phyloP scores from a whole-genome alignment of 306 rosid species.

The Morella rubra region DNA sequence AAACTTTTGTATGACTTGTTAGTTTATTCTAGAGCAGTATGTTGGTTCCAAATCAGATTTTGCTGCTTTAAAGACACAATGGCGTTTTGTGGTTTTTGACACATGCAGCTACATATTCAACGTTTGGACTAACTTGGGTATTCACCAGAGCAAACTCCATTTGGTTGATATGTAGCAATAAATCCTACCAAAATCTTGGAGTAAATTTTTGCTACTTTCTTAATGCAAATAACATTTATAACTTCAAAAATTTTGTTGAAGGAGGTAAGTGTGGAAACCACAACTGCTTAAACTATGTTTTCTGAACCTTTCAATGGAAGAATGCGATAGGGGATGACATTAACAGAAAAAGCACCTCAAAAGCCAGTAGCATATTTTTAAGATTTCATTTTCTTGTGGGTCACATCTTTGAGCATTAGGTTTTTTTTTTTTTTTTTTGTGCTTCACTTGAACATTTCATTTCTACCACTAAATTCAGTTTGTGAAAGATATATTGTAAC shows the following conservation, averaged over 20 bases:
- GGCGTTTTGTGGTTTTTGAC: slow-evolving; percentile 23
- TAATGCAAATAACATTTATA: background rate
- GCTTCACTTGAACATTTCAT: no score
- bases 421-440: background rate
- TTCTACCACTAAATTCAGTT: background rate
- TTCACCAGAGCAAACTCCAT: background rate
- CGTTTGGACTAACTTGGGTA: background rate
- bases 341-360: background rate
- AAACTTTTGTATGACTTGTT: slow-evolving; percentile 58
- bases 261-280: slow-evolving; percentile 4
- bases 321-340: slow-evolving; percentile 12
- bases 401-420: background rate
- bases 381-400: background rate
- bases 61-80: slow-evolving; percentile 6
- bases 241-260: slow-evolving; percentile 5
- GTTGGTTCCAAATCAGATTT: slow-evolving; percentile 29
- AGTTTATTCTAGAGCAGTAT: slow-evolving; percentile 26
- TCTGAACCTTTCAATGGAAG: slow-evolving; percentile 16
- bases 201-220: background rate
- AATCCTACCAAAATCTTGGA: background rate
- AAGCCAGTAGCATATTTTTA: slow-evolving; percentile 9
- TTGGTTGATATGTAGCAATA: slow-evolving; percentile 13
- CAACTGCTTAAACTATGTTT: slow-evolving; percentile 4
- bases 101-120: background rate
- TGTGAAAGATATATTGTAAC: background rate